Percentiles rank a stretch among this genome's conserved stretches.
These are phyloP conservation scores for Sextonia rubra DNA, from an alignment of 164 flowering plant genomes.

Conservation along the genomic window DNA sequence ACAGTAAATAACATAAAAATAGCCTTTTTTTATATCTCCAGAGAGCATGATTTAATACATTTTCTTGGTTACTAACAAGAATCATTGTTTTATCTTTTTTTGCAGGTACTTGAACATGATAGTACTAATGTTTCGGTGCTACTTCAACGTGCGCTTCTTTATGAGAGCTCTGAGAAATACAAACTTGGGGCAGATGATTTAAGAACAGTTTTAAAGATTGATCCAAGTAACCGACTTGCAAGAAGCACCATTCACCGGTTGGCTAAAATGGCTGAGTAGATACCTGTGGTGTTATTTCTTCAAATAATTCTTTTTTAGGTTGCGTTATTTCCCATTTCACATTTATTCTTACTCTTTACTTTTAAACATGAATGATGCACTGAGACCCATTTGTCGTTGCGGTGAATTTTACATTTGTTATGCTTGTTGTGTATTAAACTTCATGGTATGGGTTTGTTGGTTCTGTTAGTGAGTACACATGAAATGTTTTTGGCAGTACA, in stretches of 20 bases:
- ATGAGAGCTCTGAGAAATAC: slow-evolving; percentile 96
- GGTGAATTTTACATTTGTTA: neutral
- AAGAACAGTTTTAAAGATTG: slow-evolving; percentile 80
- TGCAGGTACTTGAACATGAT: slow-evolving; percentile 77
- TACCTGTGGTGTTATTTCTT: slow-evolving; percentile 5
- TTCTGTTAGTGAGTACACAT: neutral
- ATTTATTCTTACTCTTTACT: neutral
- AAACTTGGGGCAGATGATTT: slow-evolving; percentile 97
- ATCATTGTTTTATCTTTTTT: slow-evolving; percentile 2
- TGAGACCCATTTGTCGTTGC: neutral
- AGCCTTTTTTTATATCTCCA: too few species aligned
- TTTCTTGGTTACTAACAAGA: neutral
- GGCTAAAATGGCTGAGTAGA: slow-evolving; percentile 64
- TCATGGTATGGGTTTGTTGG: neutral
- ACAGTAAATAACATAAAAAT: too few species aligned
- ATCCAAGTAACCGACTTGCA: slow-evolving; percentile 90
- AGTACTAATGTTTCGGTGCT: slow-evolving; percentile 60
- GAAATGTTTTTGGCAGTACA: neutral
- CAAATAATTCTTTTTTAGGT: slow-evolving; percentile 9
- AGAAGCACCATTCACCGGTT: slow-evolving; percentile 90
- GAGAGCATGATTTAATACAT: too few species aligned
- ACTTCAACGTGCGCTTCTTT: slow-evolving; percentile 90
- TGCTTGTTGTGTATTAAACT: neutral
- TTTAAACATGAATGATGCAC: neutral
- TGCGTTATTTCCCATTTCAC: slow-evolving; percentile 11